Conservation (phyloP, 2,329 filamentous ascomycete genomes). For the Sporothrix brasiliensis region DNA sequence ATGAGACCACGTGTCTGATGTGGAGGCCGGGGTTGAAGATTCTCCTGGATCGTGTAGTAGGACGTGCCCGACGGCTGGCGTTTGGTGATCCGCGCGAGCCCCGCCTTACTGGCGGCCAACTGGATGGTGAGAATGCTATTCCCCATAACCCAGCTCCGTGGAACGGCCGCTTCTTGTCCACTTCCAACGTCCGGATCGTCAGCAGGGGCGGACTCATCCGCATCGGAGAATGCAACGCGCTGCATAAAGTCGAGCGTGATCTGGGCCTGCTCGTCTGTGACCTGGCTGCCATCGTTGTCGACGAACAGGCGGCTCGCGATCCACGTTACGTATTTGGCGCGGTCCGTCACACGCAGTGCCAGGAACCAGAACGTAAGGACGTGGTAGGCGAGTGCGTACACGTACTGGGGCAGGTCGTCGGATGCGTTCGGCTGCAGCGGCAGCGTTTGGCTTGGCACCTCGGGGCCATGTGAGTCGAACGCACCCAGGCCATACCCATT, state of each 20-base stretch:
- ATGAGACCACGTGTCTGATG: constrained; percentile 48
- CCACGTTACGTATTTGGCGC: constrained; percentile 82
- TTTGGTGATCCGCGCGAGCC: constrained; percentile 71
- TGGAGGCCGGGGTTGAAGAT: constrained; percentile 60
- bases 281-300: constrained; percentile 72
- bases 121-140: constrained; percentile 75
- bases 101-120: constrained; percentile 63
- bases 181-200: constrained; percentile 65
- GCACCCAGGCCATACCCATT: constrained; percentile 17
- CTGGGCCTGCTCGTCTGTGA: constrained; percentile 86
- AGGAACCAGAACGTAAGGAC: constrained; percentile 98
- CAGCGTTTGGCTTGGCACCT: constrained; percentile 40
- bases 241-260: constrained; percentile 96
- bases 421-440: constrained; percentile 43
- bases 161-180: constrained; percentile 64
- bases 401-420: constrained; percentile 87
- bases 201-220: constrained; percentile 67
- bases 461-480: constrained; percentile 36
- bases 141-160: constrained; percentile 70
- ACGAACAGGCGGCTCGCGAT: constrained; percentile 85
- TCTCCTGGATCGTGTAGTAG: constrained; percentile 61
- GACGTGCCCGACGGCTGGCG: constrained; percentile 71
- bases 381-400: constrained; percentile 91
- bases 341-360: constrained; percentile 80
- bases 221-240: constrained; percentile 80